Conservation (phyloP, 306 rosid species). For the cucumber (Cucumis sativus) region DNA sequence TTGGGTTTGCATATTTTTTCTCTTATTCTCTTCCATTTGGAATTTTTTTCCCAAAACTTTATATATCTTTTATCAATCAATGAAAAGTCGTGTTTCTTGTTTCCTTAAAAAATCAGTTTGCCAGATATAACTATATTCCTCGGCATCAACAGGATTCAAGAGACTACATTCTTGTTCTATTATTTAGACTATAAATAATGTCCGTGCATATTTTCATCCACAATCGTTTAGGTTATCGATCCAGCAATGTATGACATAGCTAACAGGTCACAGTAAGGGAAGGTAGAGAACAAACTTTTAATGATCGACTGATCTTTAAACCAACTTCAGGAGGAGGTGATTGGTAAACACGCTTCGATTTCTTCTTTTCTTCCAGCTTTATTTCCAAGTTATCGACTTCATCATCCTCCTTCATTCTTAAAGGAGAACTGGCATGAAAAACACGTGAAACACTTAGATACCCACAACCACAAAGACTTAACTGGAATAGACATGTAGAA, state of each 20-base stretch:
- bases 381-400: conserved; percentile 87
- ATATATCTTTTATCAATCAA: not conserved
- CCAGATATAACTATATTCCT: not conserved
- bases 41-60: too few relatives aligned
- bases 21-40: not conserved
- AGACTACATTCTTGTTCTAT: not conserved
- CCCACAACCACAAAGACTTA: not conserved
- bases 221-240: not conserved
- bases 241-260: not conserved
- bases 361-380: conserved; percentile 59
- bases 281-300: conserved; percentile 71
- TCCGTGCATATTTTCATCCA: not conserved
- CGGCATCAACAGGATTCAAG: not conserved
- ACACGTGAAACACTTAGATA: not conserved
- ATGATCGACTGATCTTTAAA: conserved; percentile 80
- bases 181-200: too few relatives aligned
- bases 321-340: conserved; percentile 88
- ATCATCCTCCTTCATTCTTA: conserved; percentile 77
- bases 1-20: not conserved
- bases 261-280: conserved; percentile 5
- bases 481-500: not conserved
- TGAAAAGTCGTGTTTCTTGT: not conserved
- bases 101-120: not conserved
- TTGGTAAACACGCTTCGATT: conserved; percentile 83
- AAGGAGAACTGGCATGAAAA: conserved; percentile 53